Evolutionary conservation across 805 yeast genomes (phyloP), one percentile per base, ranked within the genome.

Genomic region (Candida pini): DNA sequence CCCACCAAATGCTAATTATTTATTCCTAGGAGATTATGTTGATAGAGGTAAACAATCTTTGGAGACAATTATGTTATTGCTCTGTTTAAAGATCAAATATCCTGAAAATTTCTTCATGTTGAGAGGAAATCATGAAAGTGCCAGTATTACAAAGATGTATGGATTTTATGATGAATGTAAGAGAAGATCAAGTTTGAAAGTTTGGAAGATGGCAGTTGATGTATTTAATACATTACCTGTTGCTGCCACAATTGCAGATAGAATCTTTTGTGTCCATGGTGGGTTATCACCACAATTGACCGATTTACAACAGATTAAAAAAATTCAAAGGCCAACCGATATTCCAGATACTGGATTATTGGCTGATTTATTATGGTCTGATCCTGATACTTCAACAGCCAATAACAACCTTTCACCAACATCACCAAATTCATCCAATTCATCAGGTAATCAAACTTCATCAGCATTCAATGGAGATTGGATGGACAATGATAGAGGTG

Each of bases 401-500:
- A 26, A 27, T 2, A 27, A 37, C 7, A 28, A 38, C 18, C 13
- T 33, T 4, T 28, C 43, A 13, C 28, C 45, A 5, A 14, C 42
- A 12, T 28, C 40, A 4, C 14, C 28, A 6, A 13, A 14, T 4
- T 23, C 34, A n/a, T 26, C 17, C 4, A 15, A 18, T 22, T 26
- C 19, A 10, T 30, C 17, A 7, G 13, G 19, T 9, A n/a, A n/a
- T n/a, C n/a, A n/a, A n/a, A n/a, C n/a, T n/a, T 14, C 35, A 26
- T 19, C 25, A 12, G 10, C n/a, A 22, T 18, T 28, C 16, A 40
- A 44, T n/a, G 36, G 44, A 27, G 80, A 77, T 40, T 84, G 94
- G 94, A 78, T 80, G 24, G 83, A 78, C 41, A 83, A 83, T 55
- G 94, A 84, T 56, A 69, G 94, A 38, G 94, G 94, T 30, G 92